These are phyloP conservation scores for Edaphochlamys debaryana DNA, from an alignment of 139 green algal species.

Conservation along the genomic window DNA sequence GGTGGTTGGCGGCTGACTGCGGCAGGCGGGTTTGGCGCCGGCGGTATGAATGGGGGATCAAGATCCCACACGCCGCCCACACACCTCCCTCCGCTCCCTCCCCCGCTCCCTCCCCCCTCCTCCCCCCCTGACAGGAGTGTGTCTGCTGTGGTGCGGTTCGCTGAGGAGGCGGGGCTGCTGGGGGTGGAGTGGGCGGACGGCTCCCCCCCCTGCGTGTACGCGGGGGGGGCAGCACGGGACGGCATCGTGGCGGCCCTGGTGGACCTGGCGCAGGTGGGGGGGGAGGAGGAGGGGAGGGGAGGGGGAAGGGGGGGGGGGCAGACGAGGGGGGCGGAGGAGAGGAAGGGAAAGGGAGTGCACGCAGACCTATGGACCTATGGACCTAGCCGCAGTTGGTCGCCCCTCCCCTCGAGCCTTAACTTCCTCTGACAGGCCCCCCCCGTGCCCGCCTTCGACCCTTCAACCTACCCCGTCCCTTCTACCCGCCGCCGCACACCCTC, in stretches of 20 bases:
- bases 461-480: neutral
- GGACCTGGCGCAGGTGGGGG: conserved; percentile 73
- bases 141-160: conserved; percentile 44
- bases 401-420: too few species aligned
- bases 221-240: conserved; percentile 71
- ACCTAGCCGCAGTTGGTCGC: too few species aligned
- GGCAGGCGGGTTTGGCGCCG: too few species aligned
- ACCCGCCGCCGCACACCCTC: too few species aligned
- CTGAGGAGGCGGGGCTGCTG: conserved; percentile 77
- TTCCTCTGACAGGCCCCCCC: too few species aligned
- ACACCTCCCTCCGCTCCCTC: too few species aligned
- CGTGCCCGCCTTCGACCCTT: too few species aligned
- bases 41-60: too few species aligned
- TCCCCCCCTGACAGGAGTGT: neutral
- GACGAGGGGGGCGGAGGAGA: neutral
- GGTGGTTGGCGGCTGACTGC: too few species aligned
- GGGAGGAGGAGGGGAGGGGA: neutral
- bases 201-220: conserved; percentile 61
- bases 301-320: neutral
- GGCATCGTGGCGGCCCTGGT: conserved; percentile 75
- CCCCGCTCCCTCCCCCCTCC: neutral
- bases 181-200: conserved; percentile 80
- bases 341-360: too few species aligned
- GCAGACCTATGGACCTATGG: too few species aligned
- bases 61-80: too few species aligned